A percentile compares a stretch with the other conserved stretches of the same genome.
Evolutionary conservation across 2,329 filamentous ascomycete species (phyloP).

Genomic region (Ophiostoma sp.): DNA sequence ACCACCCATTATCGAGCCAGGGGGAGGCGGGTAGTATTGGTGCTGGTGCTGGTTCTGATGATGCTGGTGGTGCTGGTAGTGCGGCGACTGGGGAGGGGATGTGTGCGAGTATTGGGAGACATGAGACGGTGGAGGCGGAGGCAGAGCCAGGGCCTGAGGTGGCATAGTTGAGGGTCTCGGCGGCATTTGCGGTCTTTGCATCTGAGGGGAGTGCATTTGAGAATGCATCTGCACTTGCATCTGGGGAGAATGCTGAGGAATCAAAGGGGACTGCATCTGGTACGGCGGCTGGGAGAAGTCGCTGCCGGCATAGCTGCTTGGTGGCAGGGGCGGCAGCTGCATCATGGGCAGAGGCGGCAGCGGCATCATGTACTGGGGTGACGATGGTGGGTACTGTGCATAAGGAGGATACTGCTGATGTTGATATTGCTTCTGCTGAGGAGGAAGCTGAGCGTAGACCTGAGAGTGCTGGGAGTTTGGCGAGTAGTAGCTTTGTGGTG

Average conservation of each 20-base stretch:
- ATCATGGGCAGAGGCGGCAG: constrained; percentile 4
- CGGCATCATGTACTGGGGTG: constrained; percentile 7
- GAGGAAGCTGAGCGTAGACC: neutral
- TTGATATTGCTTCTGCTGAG: neutral
- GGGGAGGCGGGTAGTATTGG: neutral
- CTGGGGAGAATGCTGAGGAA: neutral
- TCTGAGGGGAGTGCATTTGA: neutral
- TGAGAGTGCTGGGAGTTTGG: neutral
- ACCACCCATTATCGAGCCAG: neutral
- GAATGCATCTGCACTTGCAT: neutral
- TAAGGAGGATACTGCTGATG: constrained; percentile 6
- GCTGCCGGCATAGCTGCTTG: constrained; percentile 15
- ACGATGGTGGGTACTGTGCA: neutral
- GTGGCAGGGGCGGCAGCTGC: constrained; percentile 6
- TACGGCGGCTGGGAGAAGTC: constrained; percentile 13
- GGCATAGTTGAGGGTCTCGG: neutral
- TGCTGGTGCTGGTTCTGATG: neutral
- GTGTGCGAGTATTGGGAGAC: neutral
- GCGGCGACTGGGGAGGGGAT: neutral
- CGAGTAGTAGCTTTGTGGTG: neutral
- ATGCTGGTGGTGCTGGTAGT: neutral
- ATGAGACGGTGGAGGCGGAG: neutral
- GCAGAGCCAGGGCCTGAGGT: neutral
- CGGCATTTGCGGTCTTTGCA: neutral
- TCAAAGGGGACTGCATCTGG: neutral